Evolutionary conservation across 805 yeast genomes (phyloP), one percentile per base, ranked within the genome.

Genomic region (Nakazawaea laoshanensis): DNA sequence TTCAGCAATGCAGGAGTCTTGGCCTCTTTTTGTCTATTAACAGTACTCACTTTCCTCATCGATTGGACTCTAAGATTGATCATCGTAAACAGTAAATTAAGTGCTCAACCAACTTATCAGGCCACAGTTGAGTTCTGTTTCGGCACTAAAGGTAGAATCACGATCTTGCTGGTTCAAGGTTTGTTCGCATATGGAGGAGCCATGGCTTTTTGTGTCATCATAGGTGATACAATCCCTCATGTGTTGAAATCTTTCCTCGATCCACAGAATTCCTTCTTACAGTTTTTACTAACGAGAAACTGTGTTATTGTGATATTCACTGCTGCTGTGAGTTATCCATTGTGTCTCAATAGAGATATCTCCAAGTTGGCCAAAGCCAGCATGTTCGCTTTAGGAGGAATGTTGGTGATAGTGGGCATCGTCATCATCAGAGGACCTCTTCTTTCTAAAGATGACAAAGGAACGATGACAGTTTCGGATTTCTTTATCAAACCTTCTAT

Each of bases 221-320:
- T 88, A 20, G 97, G 97, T 14, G 97, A 88, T 48, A 83, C 96
- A 0, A 77, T 89, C 22, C 96, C 97, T 0, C 95, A 86, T 52
- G 95, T 88, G 4, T 52, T 89, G 30, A 61, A 74, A 36, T 72
- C 86, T 3, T 50, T 85, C 21, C 67, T 85, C 38, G 78, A 82
- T 0, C 40, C 44, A 11, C 52, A 63, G 12, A 46, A 65, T 3
- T 55, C 63, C 8, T 52, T 67, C n/a, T 39, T 79, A 5, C 61
- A 65, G 1, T 67, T 81, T 56, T 34, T 85, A 3, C 65, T 84
- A 34, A 63, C 69, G 26, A 61, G 97, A 42, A 77, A 81, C 44
- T 61, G 74, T n/a, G 67, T 87, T 15, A 88, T 89, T 25, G 55
- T 75, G 2, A 26, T 82, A 2, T 78, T 82, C 47, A 78, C 94